Conservation (phyloP, 192 early-diverging fungal species). For the Obelidium mucronatum region DNA sequence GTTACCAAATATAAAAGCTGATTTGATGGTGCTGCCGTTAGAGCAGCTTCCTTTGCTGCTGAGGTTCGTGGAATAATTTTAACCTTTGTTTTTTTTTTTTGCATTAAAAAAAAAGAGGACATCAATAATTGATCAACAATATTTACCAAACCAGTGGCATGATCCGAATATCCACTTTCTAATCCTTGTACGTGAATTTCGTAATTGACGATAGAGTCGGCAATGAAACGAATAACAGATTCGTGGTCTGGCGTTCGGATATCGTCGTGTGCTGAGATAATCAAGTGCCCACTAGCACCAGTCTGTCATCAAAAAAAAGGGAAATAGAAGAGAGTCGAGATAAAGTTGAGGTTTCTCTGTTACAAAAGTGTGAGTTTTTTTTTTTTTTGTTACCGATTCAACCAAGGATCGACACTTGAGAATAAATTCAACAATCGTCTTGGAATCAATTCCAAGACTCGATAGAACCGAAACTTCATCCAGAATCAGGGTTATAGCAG, state of each 20-base stretch:
- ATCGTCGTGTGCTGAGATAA: neutral
- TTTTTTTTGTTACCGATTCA: no score
- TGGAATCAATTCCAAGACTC: no score
- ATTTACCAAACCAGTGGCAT: conserved; percentile 1
- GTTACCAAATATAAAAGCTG: neutral
- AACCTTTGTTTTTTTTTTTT: neutral
- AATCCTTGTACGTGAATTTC: neutral
- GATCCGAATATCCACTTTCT: conserved; percentile 3
- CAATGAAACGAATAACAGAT: neutral
- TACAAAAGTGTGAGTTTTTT: neutral
- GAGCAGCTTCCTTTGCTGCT: neutral
- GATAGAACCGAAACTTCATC: no score
- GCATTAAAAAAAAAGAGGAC: neutral
- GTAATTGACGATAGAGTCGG: neutral
- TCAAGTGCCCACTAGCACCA: neutral
- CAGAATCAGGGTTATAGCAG: no score
- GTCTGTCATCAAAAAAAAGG: neutral
- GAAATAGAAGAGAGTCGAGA: neutral
- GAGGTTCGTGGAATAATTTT: neutral
- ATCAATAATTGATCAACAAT: neutral
- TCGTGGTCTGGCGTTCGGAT: neutral
- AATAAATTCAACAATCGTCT: no score
- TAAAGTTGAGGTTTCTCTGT: neutral
- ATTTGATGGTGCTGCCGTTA: neutral
- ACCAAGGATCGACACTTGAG: no score